A percentile compares a stretch with the other conserved stretches of the same genome.
These are phyloP conservation scores for Xylariaceae sp. DNA, from an alignment of 2,329 filamentous ascomycete genomes.

Conservation along the genomic window DNA sequence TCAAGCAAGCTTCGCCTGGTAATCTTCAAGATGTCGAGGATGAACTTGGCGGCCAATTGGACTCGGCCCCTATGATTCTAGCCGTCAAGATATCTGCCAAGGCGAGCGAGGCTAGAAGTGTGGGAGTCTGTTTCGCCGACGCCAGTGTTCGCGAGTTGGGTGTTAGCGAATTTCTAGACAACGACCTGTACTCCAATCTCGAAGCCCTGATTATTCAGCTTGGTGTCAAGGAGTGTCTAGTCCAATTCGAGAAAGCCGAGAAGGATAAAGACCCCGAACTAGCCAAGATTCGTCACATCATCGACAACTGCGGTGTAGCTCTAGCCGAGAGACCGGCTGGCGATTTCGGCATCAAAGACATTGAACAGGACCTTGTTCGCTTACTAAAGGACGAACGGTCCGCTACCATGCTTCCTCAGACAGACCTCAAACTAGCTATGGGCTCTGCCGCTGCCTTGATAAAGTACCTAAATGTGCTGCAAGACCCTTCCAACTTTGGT, in stretches of 20 bases:
- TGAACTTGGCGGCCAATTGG: constrained; percentile 80
- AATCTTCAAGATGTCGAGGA: constrained; percentile 97
- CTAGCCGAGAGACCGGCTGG: constrained; percentile 71
- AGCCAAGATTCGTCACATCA: constrained; percentile 79
- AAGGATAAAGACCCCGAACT: constrained; percentile 89
- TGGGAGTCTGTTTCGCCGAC: constrained; percentile 97
- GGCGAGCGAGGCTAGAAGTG: constrained; percentile 75
- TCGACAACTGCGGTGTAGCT: constrained; percentile 87
- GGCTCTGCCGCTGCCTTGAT: constrained; percentile 89
- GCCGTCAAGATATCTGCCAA: constrained; percentile 92
- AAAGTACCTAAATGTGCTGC: constrained; percentile 87
- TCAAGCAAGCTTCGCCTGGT: constrained; percentile 89
- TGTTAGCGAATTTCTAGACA: constrained; percentile 98
- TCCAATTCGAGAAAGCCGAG: constrained; percentile 73
- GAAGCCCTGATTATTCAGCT: constrained; percentile 95
- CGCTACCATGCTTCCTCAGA: constrained; percentile 74
- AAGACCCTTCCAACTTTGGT: constrained; percentile 91
- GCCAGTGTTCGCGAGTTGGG: constrained; percentile 93
- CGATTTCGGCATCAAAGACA: constrained; percentile 86
- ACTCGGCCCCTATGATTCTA: constrained; percentile 89
- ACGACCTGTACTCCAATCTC: constrained; percentile 96
- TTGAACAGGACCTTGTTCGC: constrained; percentile 88
- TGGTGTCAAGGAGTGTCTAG: constrained; percentile 86
- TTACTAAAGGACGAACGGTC: constrained; percentile 83
- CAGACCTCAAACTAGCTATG: constrained; percentile 93